Percentiles rank a stretch among this genome's conserved stretches.
phyloP scores from a whole-genome alignment of 176 grass and related monocot species.

The Elymus sibiricus region DNA sequence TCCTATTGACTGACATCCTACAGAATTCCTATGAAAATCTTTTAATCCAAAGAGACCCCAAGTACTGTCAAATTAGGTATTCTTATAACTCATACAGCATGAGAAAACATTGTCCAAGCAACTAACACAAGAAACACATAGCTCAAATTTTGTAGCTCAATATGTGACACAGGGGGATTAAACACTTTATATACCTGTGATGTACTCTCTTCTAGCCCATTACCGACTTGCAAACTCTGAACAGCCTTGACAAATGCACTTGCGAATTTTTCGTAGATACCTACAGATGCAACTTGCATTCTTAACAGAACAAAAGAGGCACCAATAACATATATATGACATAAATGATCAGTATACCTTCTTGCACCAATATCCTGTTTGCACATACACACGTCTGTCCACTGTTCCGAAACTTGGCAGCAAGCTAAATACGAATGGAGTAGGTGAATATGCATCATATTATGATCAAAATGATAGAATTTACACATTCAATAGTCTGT shows the following conservation, averaged over 20 bases:
- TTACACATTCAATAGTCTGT: not conserved
- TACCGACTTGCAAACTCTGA: slow-evolving; percentile 88
- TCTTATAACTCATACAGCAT: slow-evolving; percentile 17
- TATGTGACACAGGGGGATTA: not conserved
- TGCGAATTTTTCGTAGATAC: slow-evolving; percentile 95
- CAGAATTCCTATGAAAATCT: not conserved
- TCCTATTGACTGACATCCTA: not conserved
- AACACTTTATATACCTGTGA: slow-evolving; percentile 54
- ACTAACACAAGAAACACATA: not conserved
- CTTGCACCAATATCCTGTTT: slow-evolving; percentile 98
- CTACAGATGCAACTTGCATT: slow-evolving; percentile 34
- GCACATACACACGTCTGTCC: slow-evolving; percentile 97
- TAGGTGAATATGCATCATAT: slow-evolving; percentile 17
- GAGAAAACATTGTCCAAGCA: not conserved
- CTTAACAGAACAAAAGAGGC: slow-evolving; percentile 22
- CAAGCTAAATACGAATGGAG: slow-evolving; percentile 55
- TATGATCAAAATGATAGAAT: not conserved
- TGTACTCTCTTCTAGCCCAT: slow-evolving; percentile 73
- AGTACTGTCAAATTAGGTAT: not conserved
- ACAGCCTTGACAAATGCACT: slow-evolving; percentile 88
- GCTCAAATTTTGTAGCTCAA: slow-evolving; percentile 4
- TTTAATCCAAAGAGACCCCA: not conserved
- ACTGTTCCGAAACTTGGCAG: slow-evolving; percentile 96
- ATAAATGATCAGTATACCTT: slow-evolving; percentile 56
- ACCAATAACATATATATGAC: slow-evolving; percentile 6